Evolutionary conservation across 1,284 basidiomycete genomes (phyloP).

Genomic region (Cryptococcus sp.): DNA sequence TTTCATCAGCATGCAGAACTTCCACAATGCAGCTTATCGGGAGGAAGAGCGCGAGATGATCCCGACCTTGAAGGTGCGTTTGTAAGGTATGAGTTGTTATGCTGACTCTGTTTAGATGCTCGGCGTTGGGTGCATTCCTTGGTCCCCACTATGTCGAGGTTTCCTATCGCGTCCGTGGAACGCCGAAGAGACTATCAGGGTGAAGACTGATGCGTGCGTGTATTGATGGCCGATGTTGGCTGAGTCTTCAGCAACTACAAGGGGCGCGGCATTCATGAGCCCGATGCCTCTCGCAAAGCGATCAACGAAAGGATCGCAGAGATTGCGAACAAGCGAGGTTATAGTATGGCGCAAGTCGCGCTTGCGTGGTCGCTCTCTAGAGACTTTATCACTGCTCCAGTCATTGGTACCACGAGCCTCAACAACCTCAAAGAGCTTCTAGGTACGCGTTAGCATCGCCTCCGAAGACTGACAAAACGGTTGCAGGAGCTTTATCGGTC

Average conservation of each 20-base stretch:
- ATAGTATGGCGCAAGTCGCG: slow-evolving; percentile 63
- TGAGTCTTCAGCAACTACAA: slow-evolving; percentile 16
- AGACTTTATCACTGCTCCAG: slow-evolving; percentile 43
- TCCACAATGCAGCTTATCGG: slow-evolving; percentile 56
- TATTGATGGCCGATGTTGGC: background rate
- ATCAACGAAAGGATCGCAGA: slow-evolving; percentile 58
- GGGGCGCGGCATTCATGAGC: slow-evolving; percentile 17
- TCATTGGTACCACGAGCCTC: slow-evolving; percentile 44
- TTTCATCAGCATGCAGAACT: slow-evolving; percentile 70
- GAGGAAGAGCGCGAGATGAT: slow-evolving; percentile 71
- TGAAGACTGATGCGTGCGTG: slow-evolving; percentile 26
- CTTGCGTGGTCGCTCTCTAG: slow-evolving; percentile 59
- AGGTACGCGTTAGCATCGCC: slow-evolving; percentile 14
- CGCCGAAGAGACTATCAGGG: slow-evolving; percentile 26
- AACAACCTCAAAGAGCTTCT: slow-evolving; percentile 44
- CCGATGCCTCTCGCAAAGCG: slow-evolving; percentile 26
- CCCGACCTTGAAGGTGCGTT: slow-evolving; percentile 46
- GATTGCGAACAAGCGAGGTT: slow-evolving; percentile 58
- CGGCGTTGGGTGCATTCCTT: slow-evolving; percentile 52
- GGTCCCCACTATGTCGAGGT: slow-evolving; percentile 45
- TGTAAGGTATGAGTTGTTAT: background rate
- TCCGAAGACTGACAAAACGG: background rate
- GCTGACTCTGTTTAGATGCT: slow-evolving; percentile 28
- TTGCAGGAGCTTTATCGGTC: slow-evolving; percentile 54
- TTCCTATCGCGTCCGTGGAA: slow-evolving; percentile 34